Evolutionary conservation across 306 rosid species (phyloP).

Genomic region (Pterocarpus santalinus): DNA sequence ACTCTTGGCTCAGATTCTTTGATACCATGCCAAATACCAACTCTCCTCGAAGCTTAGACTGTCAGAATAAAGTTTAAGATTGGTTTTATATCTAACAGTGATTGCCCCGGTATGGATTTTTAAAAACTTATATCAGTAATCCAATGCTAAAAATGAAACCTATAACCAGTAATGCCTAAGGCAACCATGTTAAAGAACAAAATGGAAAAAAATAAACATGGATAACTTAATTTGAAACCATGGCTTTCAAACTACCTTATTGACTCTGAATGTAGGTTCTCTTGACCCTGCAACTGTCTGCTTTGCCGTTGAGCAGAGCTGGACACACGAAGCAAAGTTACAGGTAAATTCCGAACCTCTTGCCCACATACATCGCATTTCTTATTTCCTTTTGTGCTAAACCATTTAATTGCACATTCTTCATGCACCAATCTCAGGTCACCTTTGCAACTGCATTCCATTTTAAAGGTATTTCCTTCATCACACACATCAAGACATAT

Average conservation of each 20-base stretch:
- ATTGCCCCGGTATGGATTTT: background rate
- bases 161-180: slow-evolving; percentile 6
- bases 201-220: background rate
- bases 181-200: slow-evolving; percentile 5
- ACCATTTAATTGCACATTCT: slow-evolving; percentile 90
- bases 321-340: slow-evolving; percentile 83
- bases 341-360: slow-evolving; percentile 93
- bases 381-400: slow-evolving; percentile 85
- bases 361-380: slow-evolving; percentile 85
- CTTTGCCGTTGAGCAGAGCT: slow-evolving; percentile 62
- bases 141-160: slow-evolving; percentile 9
- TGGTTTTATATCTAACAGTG: background rate
- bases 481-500: slow-evolving; percentile 88
- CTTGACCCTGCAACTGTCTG: slow-evolving; percentile 62
- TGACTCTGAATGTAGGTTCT: slow-evolving; percentile 58
- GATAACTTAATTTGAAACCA: slow-evolving; percentile 35
- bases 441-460: slow-evolving; percentile 99
- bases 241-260: slow-evolving; percentile 65
- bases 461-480: slow-evolving; percentile 89
- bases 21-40: background rate
- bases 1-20: background rate
- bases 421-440: slow-evolving; percentile 88
- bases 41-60: slow-evolving; percentile 1
- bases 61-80: slow-evolving; percentile 7
- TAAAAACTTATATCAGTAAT: slow-evolving; percentile 1